phyloP scores from a whole-genome alignment of 345 rosid species.

The Camelina hispida region DNA sequence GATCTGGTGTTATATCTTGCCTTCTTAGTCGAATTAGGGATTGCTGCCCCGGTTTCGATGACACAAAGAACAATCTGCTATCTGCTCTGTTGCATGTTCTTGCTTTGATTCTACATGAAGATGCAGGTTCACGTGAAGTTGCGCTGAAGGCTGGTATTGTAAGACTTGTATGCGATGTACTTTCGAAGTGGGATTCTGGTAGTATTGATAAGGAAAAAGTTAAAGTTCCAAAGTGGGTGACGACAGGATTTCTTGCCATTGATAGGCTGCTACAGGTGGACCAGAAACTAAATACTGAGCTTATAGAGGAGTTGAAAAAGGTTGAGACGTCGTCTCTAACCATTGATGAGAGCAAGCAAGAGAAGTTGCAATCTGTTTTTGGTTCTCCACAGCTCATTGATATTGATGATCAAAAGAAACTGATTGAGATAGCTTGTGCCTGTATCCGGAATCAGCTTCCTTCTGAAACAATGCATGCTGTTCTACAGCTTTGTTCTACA shows the following conservation, averaged over 20 bases:
- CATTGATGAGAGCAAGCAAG: conserved; percentile 76
- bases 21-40: conserved; percentile 74
- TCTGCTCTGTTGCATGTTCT: conserved; percentile 84
- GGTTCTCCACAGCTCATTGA: conserved; percentile 62
- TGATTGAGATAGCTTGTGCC: conserved; percentile 86
- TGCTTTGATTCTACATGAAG: conserved; percentile 92
- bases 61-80: conserved; percentile 56
- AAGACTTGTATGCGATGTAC: conserved; percentile 71
- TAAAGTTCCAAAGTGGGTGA: conserved; percentile 88
- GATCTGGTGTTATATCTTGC: conserved; percentile 77
- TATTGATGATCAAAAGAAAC: conserved; percentile 68
- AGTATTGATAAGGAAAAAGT: conserved; percentile 53
- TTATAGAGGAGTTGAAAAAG: conserved; percentile 71
- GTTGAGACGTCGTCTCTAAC: conserved; percentile 48
- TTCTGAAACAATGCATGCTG: conserved; percentile 92
- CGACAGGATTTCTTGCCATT: conserved; percentile 90
- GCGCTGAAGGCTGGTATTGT: conserved; percentile 76
- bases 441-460: conserved; percentile 79
- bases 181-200: conserved; percentile 74
- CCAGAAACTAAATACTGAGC: conserved; percentile 74
- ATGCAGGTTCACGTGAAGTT: conserved; percentile 81
- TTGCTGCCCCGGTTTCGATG: conserved; percentile 58
- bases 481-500: conserved; percentile 84
- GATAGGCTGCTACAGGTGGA: conserved; percentile 91
- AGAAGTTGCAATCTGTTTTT: conserved; percentile 59